These are phyloP conservation scores for Paramarasmius palmivorus DNA, from an alignment of 1,284 basidiomycete species.

Conservation along the genomic window DNA sequence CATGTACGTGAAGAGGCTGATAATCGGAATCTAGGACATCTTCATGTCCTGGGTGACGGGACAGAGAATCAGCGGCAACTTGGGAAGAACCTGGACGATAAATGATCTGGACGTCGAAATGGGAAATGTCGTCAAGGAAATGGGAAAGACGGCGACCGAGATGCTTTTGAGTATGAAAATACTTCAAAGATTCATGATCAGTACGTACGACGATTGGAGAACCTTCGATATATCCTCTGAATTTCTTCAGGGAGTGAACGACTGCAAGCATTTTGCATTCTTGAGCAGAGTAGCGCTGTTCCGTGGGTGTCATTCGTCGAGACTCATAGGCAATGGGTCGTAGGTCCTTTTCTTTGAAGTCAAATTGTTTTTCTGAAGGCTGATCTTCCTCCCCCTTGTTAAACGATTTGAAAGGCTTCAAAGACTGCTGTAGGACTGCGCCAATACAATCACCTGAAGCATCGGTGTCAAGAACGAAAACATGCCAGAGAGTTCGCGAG, in stretches of 20 bases:
- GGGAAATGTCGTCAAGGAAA: slow-evolving; percentile 2
- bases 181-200: slow-evolving; percentile 6
- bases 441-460: slow-evolving; percentile 1
- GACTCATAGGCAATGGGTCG: slow-evolving; percentile 5
- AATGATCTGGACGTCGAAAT: slow-evolving; percentile 3
- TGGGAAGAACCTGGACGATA: slow-evolving; percentile 5
- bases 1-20: neutral
- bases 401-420: neutral
- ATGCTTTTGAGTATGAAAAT: slow-evolving; percentile 5
- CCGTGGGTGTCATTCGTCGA: slow-evolving; percentile 3
- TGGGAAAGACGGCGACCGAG: slow-evolving; percentile 1
- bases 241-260: neutral
- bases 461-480: too few species aligned
- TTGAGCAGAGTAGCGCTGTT: slow-evolving; percentile 1
- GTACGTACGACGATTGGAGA: slow-evolving; percentile 5
- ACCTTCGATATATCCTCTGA: slow-evolving; percentile 3
- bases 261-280: slow-evolving; percentile 3
- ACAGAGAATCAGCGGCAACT: slow-evolving; percentile 1
- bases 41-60: neutral
- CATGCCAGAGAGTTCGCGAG: too few species aligned
- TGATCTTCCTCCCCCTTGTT: neutral
- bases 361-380: neutral
- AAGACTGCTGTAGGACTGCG: slow-evolving; percentile 4
- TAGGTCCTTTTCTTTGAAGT: slow-evolving; percentile 11
- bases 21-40: neutral